Evolutionary conservation across 2,329 filamentous ascomycete genomes (phyloP).

Genomic region (Amphichorda felina): DNA sequence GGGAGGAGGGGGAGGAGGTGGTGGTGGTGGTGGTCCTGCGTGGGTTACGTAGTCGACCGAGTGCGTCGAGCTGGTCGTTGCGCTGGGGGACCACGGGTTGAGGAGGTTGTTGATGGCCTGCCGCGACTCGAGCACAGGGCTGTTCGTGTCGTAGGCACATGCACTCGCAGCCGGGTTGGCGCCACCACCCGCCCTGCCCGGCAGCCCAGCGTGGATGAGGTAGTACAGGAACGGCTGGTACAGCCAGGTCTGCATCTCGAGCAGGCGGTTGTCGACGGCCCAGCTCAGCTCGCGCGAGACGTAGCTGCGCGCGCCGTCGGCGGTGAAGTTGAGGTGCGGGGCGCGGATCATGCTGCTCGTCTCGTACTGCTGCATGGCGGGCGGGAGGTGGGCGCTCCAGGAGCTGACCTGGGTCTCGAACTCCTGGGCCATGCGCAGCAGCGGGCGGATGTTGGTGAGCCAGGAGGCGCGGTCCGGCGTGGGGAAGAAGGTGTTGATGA

Average conservation of each 20-base stretch:
- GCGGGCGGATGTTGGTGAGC: conserved; percentile 6
- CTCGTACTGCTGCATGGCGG: conserved; percentile 9
- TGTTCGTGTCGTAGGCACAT: no score
- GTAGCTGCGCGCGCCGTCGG: conserved; percentile 5
- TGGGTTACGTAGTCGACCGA: no score
- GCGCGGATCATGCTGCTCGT: conserved; percentile 7
- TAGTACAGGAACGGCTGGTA: conserved; percentile 10
- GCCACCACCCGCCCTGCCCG: background rate
- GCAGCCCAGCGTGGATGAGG: conserved; percentile 5
- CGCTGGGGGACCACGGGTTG: no score
- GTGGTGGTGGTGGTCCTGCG: no score
- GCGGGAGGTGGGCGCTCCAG: conserved; percentile 10
- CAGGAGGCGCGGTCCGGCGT: background rate
- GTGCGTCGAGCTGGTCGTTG: no score
- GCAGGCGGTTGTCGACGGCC: conserved; percentile 10
- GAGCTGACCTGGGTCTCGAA: conserved; percentile 11
- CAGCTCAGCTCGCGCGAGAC: conserved; percentile 10
- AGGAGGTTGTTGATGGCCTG: no score
- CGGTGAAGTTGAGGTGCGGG: conserved; percentile 4
- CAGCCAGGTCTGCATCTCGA: conserved; percentile 12
- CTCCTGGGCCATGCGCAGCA: conserved; percentile 10
- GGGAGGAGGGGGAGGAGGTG: no score
- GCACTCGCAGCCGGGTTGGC: no score
- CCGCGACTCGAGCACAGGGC: no score
- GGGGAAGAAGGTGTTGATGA: conserved; percentile 17